phyloP scores from a whole-genome alignment of 2,329 filamentous ascomycete species.

The Trichoderma sp. region DNA sequence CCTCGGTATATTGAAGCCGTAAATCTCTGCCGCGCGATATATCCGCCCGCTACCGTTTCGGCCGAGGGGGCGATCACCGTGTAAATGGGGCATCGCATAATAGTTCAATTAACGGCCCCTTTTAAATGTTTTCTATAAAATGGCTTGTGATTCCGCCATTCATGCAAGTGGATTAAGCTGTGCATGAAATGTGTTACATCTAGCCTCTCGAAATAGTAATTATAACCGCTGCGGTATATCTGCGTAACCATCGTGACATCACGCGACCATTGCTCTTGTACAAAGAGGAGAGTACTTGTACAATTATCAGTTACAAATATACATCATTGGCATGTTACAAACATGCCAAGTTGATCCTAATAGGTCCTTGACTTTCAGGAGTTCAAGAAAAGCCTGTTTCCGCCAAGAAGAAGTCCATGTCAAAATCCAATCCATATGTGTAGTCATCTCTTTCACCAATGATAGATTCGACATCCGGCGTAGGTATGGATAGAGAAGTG shows the following conservation, averaged over 20 bases:
- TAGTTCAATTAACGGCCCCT: neutral
- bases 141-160: neutral
- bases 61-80: neutral
- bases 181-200: neutral
- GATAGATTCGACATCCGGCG: neutral
- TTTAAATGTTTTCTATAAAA: neutral
- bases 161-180: neutral
- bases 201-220: neutral
- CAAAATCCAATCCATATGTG: neutral
- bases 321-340: neutral
- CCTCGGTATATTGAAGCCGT: constrained; percentile 1
- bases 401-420: neutral
- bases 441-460: neutral
- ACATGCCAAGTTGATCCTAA: neutral
- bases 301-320: neutral
- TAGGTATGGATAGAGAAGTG: neutral
- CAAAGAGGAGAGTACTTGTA: neutral
- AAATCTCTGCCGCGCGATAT: neutral
- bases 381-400: neutral
- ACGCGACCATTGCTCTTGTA: neutral
- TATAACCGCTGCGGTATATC: neutral
- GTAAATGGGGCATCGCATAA: neutral
- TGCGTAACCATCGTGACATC: neutral
- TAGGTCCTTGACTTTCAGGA: neutral
- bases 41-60: neutral